Base-by-base conservation (phyloP, 129 eudicot species). In the Heracleum sosnowskyi region DNA sequence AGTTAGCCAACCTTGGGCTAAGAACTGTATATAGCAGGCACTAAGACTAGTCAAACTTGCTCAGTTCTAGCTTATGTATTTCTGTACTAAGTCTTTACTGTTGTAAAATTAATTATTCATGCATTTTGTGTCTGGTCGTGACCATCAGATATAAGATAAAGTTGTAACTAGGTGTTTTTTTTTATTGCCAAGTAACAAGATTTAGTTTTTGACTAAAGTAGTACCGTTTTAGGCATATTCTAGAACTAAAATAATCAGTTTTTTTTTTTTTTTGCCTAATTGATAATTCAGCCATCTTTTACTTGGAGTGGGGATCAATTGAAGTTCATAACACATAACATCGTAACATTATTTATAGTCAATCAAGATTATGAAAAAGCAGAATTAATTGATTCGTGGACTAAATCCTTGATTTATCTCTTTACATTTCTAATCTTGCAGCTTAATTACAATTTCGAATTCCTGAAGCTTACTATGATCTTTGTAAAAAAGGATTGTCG, bases 11-110 rank as follows among this genome's bases (percentile, higher is more conserved):
- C 76, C 81, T 79, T 69, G 71, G 75, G 81, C 79, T 77, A 22
- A n/a, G 79, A 80, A 63, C 77, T 87, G 94, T 85, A 87, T 74
- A 89, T 84, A 87, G 82, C 83, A 79, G 80, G 88, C 70, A 80
- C 76, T n/a, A 78, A 35, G 69, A 72, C 69, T 73, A 76, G 81
- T 39, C 70, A 46, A 76, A 72, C 69, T 73, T 84, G 85, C 77
- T 64, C 72, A 17, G 70, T 82, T 83, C 82, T 79, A 78, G 79
- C 81, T 78, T 4, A 8, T 39, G 71, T 28, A 76, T 76, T 49
- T 4, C 6, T 64, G 70, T n/a, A 24, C 24, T 73, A 34, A 74
- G 22, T 33, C 74, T 60, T 82, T 60, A 81, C 70, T 47, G 76
- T 76, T 24, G 40, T 70, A 64, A 78, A 78, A 63, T 79, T 75